These are phyloP conservation scores for Geranomyces michiganensis DNA, from an alignment of 192 early-diverging fungal species.

Conservation along the genomic window DNA sequence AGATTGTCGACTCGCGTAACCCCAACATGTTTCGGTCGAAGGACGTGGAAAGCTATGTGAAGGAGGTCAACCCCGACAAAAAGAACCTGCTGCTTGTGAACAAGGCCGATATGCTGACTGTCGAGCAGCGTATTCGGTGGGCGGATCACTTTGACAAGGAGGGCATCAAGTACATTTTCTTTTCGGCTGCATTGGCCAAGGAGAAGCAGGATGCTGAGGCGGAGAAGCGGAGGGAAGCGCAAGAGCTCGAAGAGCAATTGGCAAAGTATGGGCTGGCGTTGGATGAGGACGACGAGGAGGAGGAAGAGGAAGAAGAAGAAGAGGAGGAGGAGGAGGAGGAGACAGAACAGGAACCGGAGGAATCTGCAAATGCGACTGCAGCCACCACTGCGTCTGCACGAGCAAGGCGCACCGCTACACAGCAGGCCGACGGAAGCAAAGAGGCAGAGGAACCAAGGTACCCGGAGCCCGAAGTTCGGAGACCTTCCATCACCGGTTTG, in stretches of 20 bases:
- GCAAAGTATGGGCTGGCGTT: background rate
- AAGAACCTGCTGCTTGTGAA: conserved; percentile 91
- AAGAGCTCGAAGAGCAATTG: conserved; percentile 32
- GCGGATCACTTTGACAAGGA: conserved; percentile 85
- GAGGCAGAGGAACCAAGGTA: conserved; percentile 35
- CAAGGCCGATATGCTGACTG: conserved; percentile 97
- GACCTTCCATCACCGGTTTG: conserved; percentile 35
- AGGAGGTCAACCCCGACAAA: conserved; percentile 85
- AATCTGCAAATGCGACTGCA: background rate
- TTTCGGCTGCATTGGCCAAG: conserved; percentile 87
- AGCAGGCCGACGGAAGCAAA: conserved; percentile 12
- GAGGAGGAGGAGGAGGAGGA: conserved; percentile 40
- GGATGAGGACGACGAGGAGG: conserved; percentile 28
- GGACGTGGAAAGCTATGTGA: conserved; percentile 90
- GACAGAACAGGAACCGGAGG: conserved; percentile 2
- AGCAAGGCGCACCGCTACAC: conserved; percentile 2
- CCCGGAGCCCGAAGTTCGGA: conserved; percentile 30
- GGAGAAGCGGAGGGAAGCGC: conserved; percentile 28
- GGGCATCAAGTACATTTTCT: conserved; percentile 87
- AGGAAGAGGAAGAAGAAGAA: conserved; percentile 11
- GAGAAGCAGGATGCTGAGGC: conserved; percentile 74
- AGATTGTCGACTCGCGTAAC: conserved; percentile 99
- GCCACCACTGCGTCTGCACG: background rate
- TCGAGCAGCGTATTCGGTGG: conserved; percentile 79
- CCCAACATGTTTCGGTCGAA: conserved; percentile 87